A percentile compares a stretch with the other conserved stretches of the same genome.
phyloP scores from a whole-genome alignment of 192 early-diverging fungal species.

The Coemansia guatemalensis region DNA sequence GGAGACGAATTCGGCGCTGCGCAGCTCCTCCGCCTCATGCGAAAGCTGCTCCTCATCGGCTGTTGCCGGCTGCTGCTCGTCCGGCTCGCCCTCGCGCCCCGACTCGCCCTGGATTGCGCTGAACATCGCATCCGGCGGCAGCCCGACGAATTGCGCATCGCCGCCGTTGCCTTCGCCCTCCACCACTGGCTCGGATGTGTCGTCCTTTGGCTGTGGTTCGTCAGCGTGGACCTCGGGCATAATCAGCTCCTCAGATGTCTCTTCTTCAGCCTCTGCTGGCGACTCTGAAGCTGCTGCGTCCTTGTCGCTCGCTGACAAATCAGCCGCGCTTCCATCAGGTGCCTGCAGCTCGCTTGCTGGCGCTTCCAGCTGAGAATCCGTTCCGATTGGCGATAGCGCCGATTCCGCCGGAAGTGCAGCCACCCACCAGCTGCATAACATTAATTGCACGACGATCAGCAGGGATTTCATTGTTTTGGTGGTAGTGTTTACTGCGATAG shows the following conservation, averaged over 20 bases:
- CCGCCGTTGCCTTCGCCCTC: not conserved
- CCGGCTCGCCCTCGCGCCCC: slow-evolving; percentile 7
- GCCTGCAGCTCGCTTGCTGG: slow-evolving; percentile 1
- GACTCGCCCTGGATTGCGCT: slow-evolving; percentile 20
- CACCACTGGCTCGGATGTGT: not conserved
- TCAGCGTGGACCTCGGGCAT: no score
- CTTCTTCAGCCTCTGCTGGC: slow-evolving; percentile 4
- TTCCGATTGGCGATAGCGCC: not conserved
- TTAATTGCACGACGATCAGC: slow-evolving; percentile 3
- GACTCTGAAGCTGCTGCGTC: no score
- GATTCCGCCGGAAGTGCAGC: slow-evolving; percentile 9
- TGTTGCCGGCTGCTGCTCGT: slow-evolving; percentile 3
- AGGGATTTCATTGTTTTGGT: slow-evolving; percentile 3
- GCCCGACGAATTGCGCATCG: slow-evolving; percentile 22
- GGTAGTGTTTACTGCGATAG: not conserved
- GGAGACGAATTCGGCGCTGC: slow-evolving; percentile 37
- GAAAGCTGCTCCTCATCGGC: slow-evolving; percentile 7
- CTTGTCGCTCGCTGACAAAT: not conserved
- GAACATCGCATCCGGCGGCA: slow-evolving; percentile 44
- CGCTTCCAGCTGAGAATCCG: not conserved
- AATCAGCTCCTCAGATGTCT: not conserved
- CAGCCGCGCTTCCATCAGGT: not conserved
- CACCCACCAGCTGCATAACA: slow-evolving; percentile 9
- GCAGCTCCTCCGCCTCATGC: slow-evolving; percentile 21
- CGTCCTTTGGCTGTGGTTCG: no score